Evolutionary conservation across 2,329 filamentous ascomycete species (phyloP), one percentile per base, ranked within the genome.

Genomic region (Plectosphaerella plurivora): DNA sequence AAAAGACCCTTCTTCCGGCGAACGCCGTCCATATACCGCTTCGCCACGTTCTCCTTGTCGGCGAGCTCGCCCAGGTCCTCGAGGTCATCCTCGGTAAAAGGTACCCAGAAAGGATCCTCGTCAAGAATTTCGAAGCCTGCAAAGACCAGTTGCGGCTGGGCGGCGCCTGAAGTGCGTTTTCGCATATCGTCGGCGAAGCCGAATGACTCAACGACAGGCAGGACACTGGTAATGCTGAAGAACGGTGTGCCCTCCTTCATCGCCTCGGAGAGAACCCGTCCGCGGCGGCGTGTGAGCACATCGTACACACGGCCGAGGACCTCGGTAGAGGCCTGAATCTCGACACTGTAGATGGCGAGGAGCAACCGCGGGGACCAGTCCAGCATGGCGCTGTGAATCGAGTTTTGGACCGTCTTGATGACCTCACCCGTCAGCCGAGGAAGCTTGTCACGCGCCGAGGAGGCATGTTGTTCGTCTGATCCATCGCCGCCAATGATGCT

Each of bases 91-190:
- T 97, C 94, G 0, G 93, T 97, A 59, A 91, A 91, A 1, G 94
- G 94, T 46, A 96, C 91, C 94, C 94, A 99, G 74, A 95, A 96
- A 0, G 94, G 94, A 74, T 99, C 94, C 71, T 97, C 88, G 67
- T 97, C 91, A 2, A 97, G 77, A 60, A 96, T 82, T 69, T 97
- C 91, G 65, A 92, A 99, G 1, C 94, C 94, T 8, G 89, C 83
- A 66, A 97, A 99, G 55, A 96, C 87, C 37, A 99, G 79, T 76
- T 97, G 94, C 48, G 94, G 94, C 63, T 90, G 88, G 1, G 94
- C 94, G 3, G 89, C 90, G 3, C 94, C 94, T 7, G 87, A 91
- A 1, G 91, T 96, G 7, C 92, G 83, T 73, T 97, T 97, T 53
- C 94, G 85, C 73, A 99, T 97, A 71, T 99, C 94, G 65, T 97